A percentile compares a stretch with the other conserved stretches of the same genome.
Evolutionary conservation across 805 yeast species (phyloP).

Genomic region (Grigorovia humatica): DNA sequence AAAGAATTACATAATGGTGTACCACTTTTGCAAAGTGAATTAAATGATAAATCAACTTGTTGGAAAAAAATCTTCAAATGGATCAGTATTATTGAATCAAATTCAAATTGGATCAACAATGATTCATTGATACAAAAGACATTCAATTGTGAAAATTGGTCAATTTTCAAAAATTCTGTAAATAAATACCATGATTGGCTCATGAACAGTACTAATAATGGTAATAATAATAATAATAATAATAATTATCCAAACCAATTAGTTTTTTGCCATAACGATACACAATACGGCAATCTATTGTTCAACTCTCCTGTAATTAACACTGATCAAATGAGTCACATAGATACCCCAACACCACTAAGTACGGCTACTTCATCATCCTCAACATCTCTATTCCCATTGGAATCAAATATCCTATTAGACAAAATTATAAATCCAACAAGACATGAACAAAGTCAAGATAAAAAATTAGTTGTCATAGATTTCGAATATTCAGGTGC

Average conservation of each 20-base stretch:
- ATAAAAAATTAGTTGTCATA: constrained; percentile 75
- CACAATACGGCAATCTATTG: constrained; percentile 89
- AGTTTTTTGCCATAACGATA: constrained; percentile 90
- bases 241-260: constrained; percentile 30
- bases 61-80: constrained; percentile 70
- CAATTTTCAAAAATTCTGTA: constrained; percentile 39
- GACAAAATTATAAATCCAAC: constrained; percentile 30
- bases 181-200: constrained; percentile 55
- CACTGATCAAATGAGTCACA: constrained; percentile 27
- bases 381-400: constrained; percentile 24
- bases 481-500: constrained; percentile 95
- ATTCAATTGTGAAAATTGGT: constrained; percentile 35
- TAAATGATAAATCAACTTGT: constrained; percentile 47
- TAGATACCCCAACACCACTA: not conserved
- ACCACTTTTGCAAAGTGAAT: constrained; percentile 48
- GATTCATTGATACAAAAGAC: constrained; percentile 28
- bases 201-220: constrained; percentile 25
- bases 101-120: constrained; percentile 29
- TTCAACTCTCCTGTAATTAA: constrained; percentile 45
- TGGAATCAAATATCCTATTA: constrained; percentile 18
- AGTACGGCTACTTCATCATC: constrained; percentile 2
- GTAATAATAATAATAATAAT: constrained; percentile 28
- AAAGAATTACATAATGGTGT: constrained; percentile 83
- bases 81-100: constrained; percentile 37
- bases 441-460: constrained; percentile 37